phyloP scores from a whole-genome alignment of 73 alveolate species.

The Uronychia setigera region DNA sequence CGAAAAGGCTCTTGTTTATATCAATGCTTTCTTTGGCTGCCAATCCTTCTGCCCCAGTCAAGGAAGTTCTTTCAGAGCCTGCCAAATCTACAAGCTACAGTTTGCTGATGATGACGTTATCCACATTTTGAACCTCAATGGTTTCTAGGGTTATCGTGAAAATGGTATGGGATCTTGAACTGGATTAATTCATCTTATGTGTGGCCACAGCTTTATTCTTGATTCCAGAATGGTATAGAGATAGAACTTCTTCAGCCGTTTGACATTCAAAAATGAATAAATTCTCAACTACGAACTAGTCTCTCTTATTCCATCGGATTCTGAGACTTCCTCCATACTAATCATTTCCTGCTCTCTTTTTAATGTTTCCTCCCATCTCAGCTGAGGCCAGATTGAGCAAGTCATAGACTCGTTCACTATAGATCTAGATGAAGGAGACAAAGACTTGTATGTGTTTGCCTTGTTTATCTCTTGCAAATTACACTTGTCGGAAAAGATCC shows the following conservation, averaged over 20 bases:
- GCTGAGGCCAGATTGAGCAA: slow-evolving; percentile 34
- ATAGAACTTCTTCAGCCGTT: slow-evolving; percentile 70
- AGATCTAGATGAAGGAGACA: slow-evolving; percentile 58
- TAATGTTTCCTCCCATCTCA: not conserved
- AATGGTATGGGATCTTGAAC: slow-evolving; percentile 95
- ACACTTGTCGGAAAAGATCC: not conserved
- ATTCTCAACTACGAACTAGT: slow-evolving; percentile 80
- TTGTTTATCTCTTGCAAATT: not conserved
- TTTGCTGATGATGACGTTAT: slow-evolving; percentile 76
- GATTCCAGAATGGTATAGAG: slow-evolving; percentile 73
- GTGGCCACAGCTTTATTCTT: slow-evolving; percentile 93
- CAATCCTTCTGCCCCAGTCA: slow-evolving; percentile 90
- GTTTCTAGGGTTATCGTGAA: slow-evolving; percentile 86
- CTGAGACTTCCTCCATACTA: slow-evolving; percentile 49
- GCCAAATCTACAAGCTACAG: slow-evolving; percentile 76
- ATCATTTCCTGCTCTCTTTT: slow-evolving; percentile 34
- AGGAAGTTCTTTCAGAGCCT: slow-evolving; percentile 77
- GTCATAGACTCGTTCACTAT: slow-evolving; percentile 66
- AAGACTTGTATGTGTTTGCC: slow-evolving; percentile 41
- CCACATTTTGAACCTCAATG: slow-evolving; percentile 71
- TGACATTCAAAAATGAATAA: slow-evolving; percentile 70
- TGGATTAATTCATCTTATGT: slow-evolving; percentile 84
- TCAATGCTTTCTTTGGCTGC: slow-evolving; percentile 90
- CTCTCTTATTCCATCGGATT: slow-evolving; percentile 76
- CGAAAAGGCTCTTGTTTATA: slow-evolving; percentile 90